Evolutionary conservation across 371 early-diverging fungal genomes (phyloP), one percentile per base, ranked within the genome.

Genomic region (Rhizomucor pusillus): DNA sequence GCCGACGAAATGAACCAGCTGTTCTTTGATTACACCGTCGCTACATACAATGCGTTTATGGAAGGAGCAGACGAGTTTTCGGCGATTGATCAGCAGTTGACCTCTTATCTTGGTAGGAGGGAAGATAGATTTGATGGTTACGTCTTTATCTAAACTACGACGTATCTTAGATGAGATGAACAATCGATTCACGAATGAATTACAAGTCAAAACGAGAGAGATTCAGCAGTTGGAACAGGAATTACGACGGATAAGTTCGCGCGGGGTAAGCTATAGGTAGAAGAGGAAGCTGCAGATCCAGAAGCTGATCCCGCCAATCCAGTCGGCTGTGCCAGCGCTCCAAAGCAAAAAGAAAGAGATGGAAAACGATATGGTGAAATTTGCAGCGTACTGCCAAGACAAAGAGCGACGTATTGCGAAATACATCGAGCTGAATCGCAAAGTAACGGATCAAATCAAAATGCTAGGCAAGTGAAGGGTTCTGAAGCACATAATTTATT

Each of bases 281-380:
- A 14, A 3, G 5, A 5, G 41, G 41, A 16, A n/a, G n/a, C n/a
- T n/a, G n/a, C n/a, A 37, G 37, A 37, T 9, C 37, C 11, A 37
- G 37, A 37, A 11, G 14, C 11, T 18, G 13, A 20, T 16, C 18
- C 13, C 4, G 46, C 9, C 40, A 39, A 18, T 20, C 12, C 5
- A 88, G 79, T 78, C 87, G 0, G 85, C 88, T 1, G 65, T 89
- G 2, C 68, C 71, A 19, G 60, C 60, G 16, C 60, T 84, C 19
- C 77, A 84, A 51, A 67, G 69, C 39, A 79, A 83, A 59, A 68
- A 75, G n/a, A 58, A 77, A 37, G 50, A 49, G 1, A 57, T 77
- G 44, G 57, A 51, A 37, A 43, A 41, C 0, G 68, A 72, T 20
- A 59, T 62, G 24, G 59, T 58, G 7, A 59, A 66, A 34, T 64